Conservation (phyloP, 768 basidiomycete species). For the Ephemerocybe angulata region DNA sequence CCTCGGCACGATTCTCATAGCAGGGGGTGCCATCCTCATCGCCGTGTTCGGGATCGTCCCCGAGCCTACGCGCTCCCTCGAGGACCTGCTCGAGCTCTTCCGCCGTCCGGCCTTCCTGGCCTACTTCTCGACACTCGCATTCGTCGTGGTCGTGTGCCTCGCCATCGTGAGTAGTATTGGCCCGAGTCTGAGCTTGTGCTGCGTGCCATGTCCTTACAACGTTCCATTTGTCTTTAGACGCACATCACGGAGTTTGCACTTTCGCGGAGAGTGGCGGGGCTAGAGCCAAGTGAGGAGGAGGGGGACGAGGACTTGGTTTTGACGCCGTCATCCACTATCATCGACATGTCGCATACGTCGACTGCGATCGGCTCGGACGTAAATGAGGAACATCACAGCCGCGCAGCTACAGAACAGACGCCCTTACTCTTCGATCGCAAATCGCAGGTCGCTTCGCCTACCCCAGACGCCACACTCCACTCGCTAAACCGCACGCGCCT, state of each 20-base stretch:
- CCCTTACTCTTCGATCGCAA: slow-evolving; percentile 4
- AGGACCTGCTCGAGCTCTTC: slow-evolving; percentile 79
- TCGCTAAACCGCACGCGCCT: slow-evolving; percentile 46
- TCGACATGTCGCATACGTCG: slow-evolving; percentile 38
- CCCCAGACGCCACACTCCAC: slow-evolving; percentile 11
- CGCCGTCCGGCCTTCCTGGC: slow-evolving; percentile 70
- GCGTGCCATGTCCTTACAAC: too few species aligned
- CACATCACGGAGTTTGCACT: slow-evolving; percentile 69
- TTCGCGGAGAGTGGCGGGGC: slow-evolving; percentile 30
- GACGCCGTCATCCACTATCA: slow-evolving; percentile 31
- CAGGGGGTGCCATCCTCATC: slow-evolving; percentile 84
- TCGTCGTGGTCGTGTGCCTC: slow-evolving; percentile 56
- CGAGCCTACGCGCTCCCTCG: slow-evolving; percentile 80
- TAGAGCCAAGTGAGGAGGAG: slow-evolving; percentile 18
- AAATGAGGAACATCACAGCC: slow-evolving; percentile 2
- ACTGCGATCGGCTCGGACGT: slow-evolving; percentile 14
- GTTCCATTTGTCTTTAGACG: slow-evolving; percentile 44
- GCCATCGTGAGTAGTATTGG: slow-evolving; percentile 47
- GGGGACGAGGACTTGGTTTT: slow-evolving; percentile 23
- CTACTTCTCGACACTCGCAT: slow-evolving; percentile 74
- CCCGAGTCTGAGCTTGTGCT: background rate
- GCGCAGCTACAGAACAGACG: slow-evolving; percentile 39
- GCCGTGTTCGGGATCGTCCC: slow-evolving; percentile 90
- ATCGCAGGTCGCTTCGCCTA: slow-evolving; percentile 8
- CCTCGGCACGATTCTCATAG: slow-evolving; percentile 83